Evolutionary conservation across 257 asterid genomes (phyloP).

Genomic region (Primulina tabacum): DNA sequence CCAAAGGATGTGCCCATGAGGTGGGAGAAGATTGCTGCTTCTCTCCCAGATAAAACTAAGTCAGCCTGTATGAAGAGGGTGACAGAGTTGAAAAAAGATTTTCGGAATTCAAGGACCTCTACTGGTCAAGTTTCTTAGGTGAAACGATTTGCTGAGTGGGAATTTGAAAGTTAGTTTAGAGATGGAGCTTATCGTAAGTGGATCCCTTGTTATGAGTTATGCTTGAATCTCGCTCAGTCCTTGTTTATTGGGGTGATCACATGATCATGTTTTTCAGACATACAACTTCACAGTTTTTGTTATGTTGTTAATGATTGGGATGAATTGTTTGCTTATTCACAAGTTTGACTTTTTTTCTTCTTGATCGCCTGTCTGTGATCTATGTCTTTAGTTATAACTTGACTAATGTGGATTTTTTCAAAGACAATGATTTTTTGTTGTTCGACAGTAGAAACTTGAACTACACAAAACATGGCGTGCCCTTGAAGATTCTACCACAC

Average conservation of each 20-base stretch:
- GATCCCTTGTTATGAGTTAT: slow-evolving; percentile 15
- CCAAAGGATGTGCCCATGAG: slow-evolving; percentile 84
- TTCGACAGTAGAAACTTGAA: neutral
- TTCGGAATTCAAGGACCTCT: slow-evolving; percentile 69
- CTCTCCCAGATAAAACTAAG: slow-evolving; percentile 80
- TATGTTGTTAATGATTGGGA: neutral
- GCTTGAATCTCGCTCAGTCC: neutral
- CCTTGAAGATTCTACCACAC: neutral
- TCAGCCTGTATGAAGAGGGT: slow-evolving; percentile 73
- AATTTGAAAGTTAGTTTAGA: neutral
- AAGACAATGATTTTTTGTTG: no score
- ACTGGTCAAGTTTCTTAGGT: slow-evolving; percentile 39
- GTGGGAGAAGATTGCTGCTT: slow-evolving; percentile 94
- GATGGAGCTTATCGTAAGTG: neutral
- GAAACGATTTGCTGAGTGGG: neutral
- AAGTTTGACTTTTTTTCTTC: neutral
- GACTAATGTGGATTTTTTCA: neutral
- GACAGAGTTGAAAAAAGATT: slow-evolving; percentile 77
- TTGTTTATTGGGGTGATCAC: slow-evolving; percentile 20
- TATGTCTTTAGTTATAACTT: neutral
- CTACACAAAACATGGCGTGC: neutral
- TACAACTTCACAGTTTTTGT: no score
- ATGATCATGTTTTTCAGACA: neutral
- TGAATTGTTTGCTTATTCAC: neutral
- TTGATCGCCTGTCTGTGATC: neutral